These are phyloP conservation scores for Cladosporium sp. DNA, from an alignment of 2,329 filamentous ascomycete species.

Conservation along the genomic window DNA sequence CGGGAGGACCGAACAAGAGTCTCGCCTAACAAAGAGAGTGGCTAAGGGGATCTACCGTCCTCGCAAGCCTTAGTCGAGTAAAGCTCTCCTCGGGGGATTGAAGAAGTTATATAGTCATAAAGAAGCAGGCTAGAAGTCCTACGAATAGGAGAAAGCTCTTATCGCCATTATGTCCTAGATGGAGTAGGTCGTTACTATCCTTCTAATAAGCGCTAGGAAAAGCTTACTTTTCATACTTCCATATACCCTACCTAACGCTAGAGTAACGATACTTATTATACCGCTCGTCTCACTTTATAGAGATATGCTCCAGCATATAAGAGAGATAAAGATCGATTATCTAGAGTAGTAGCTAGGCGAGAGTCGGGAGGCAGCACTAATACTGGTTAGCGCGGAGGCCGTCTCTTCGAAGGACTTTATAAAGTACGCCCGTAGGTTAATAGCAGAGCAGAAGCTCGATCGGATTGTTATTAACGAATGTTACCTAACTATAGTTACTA, in stretches of 20 bases:
- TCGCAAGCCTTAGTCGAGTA: slow-evolving; percentile 10
- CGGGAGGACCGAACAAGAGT: not conserved
- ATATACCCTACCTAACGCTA: slow-evolving; percentile 12
- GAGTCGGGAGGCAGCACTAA: not conserved
- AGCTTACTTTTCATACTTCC: slow-evolving; percentile 29
- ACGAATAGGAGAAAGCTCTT: slow-evolving; percentile 20
- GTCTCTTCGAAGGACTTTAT: not conserved
- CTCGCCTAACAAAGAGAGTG: slow-evolving; percentile 10
- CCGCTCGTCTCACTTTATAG: slow-evolving; percentile 21
- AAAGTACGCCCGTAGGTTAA: not conserved
- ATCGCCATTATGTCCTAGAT: slow-evolving; percentile 21
- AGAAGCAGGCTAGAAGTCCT: slow-evolving; percentile 1
- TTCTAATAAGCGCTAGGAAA: slow-evolving; percentile 26
- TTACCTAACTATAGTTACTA: not conserved
- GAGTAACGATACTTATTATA: slow-evolving; percentile 22
- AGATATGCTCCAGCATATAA: slow-evolving; percentile 13
- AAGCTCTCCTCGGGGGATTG: slow-evolving; percentile 4
- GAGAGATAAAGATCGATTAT: slow-evolving; percentile 1
- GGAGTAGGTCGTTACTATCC: slow-evolving; percentile 16
- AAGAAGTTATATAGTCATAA: slow-evolving; percentile 5
- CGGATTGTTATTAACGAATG: not conserved
- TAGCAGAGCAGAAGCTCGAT: not conserved
- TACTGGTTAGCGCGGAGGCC: not conserved
- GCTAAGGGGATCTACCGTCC: slow-evolving; percentile 13
- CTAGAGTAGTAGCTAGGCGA: not conserved